Evolutionary conservation across 192 early-diverging fungal genomes (phyloP), one percentile per base, ranked within the genome.

Genomic region (Coemansia sp.): DNA sequence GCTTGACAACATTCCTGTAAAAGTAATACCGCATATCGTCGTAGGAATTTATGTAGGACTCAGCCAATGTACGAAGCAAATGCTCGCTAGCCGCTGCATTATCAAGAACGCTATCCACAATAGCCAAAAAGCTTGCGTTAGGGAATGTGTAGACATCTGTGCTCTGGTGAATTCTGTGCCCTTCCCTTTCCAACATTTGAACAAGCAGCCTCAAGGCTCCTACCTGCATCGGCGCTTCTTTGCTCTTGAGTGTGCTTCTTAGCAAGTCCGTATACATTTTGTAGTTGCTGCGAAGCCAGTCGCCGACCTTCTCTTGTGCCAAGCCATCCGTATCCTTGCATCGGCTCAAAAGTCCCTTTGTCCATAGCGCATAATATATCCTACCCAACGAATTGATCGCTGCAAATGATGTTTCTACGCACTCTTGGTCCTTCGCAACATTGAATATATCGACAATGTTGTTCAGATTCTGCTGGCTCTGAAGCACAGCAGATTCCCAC

Each of bases 11-110:
- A 87, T 77, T 70, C 89, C 91, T 72, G 86, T 74, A 88, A 70
- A 94, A 95, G 73, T 93, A 93, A 64, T 86, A 86, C 67, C 92
- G 85, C 43, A 96, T 71, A 68, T 98, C 96, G 66, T 93, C 93
- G 74, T 92, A 95, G 8, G 73, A 68, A 71, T 90, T 91, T 35
- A 95, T 63, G 59, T 89, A 88, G 40, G 88, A 87, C 51, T 89
- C 87, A 2, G 88, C 75, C 25, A 95, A 75, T 59, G 85, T 78
- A 13, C 81, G 84, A 45, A 85, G 53, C 33, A 96, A 56, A 12
- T 85, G 88, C 25, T 90, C 83, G 37, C 71, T 87, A 30, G 89
- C 84, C 40, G 87, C 83, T 37, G 70, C 42, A 70, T 80, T 86
- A 51, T 74, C 70, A 42, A 95, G 63, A 1, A 92, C 63, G 0